Evolutionary conservation across 2,329 filamentous ascomycete genomes (phyloP), one percentile per base, ranked within the genome.

Genomic region (Bipolaris bicolor): DNA sequence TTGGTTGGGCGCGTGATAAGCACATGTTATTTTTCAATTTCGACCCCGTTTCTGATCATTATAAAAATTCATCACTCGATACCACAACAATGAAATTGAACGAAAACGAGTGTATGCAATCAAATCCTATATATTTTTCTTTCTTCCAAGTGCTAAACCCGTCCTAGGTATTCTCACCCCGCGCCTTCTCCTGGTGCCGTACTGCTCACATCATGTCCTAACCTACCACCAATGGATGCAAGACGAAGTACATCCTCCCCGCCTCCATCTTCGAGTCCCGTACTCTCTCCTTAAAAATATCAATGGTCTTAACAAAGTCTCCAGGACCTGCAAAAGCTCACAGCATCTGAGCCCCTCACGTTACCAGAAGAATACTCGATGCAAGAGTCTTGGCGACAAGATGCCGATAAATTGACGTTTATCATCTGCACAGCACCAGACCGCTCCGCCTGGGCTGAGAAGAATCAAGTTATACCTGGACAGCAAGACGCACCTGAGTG

Each of bases 191-290:
- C 84, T 98, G 9, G 92, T 97, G 9, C 93, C 93, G 0, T 97
- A 97, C 77, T 88, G 89, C 61, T 78, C 82, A 36, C 89, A 88
- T 71, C 94, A 97, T 80, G 94, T 98, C 22, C 83, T 83, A 15
- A 87, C 83, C 36, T 97, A 97, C 74, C 91, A 97, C 73, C 80
- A 83, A 69, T 98, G 94, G 94, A 97, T 98, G 93, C 84, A 93
- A 80, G 88, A 95, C 69, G 83, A 88, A 49, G 89, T 83, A 75
- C 36, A 26, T 15, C 15, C 7, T 13, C 45, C 33, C 7, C 22
- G 10, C 10, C 3, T 31, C 10, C 4, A 13, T 13, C 10, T 10
- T 13, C 29, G 10, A 13, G 13, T 3, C 29, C 10, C 9, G 11
- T 13, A 31, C 29, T 31, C 3, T 31, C 10, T 31, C 11, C 3